Conservation (phyloP, 1,284 basidiomycete genomes). For the Rhodotorula glutinis region DNA sequence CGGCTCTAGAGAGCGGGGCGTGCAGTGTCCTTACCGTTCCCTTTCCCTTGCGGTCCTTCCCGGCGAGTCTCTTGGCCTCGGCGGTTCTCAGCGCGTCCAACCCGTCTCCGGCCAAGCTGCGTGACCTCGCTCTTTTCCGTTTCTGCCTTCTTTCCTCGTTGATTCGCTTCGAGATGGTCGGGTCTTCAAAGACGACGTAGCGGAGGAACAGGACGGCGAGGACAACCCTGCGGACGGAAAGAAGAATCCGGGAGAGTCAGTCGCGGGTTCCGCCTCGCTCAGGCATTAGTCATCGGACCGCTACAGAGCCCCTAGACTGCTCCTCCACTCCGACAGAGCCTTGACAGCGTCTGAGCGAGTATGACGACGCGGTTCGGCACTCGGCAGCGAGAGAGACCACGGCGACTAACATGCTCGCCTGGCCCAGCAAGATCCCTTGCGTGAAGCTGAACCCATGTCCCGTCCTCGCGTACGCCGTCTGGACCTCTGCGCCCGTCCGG, state of each 20-base stretch:
- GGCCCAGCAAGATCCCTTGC: constrained; percentile 56
- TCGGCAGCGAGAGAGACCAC: too few species aligned
- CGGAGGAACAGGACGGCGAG: constrained; percentile 53
- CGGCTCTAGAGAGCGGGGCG: neutral
- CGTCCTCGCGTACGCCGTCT: too few species aligned
- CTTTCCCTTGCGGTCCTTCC: neutral
- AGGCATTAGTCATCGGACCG: too few species aligned
- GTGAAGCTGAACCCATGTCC: constrained; percentile 50
- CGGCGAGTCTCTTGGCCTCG: neutral
- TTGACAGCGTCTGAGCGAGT: too few species aligned
- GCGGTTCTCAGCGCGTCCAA: neutral
- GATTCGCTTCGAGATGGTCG: constrained; percentile 19
- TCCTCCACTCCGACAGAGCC: too few species aligned
- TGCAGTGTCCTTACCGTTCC: neutral
- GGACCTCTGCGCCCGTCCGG: too few species aligned
- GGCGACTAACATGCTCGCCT: constrained; percentile 50
- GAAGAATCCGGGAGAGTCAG: neutral
- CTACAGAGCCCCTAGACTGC: too few species aligned
- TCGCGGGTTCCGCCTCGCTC: too few species aligned
- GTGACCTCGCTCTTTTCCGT: neutral
- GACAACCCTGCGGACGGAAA: constrained; percentile 39
- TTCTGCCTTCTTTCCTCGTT: constrained; percentile 4
- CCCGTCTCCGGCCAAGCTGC: neutral
- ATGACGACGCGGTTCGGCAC: too few species aligned
- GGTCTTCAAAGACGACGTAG: constrained; percentile 57